Base-by-base conservation (phyloP, 306 rosid species). In the Boehmeria nivea region DNA sequence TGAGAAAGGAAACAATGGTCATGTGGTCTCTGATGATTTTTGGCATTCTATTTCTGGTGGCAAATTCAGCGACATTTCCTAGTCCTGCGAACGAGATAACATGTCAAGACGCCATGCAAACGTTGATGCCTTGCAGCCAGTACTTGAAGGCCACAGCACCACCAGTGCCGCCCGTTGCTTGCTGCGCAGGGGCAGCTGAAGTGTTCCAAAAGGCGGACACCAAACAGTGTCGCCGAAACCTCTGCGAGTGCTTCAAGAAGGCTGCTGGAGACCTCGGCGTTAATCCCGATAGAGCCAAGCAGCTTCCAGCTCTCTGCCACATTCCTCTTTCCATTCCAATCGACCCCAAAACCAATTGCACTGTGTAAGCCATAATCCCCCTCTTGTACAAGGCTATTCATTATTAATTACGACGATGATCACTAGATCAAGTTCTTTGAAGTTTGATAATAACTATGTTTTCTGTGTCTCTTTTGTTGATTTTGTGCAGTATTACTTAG, bases 301-400 rank as follows among this genome's bases (percentile, higher is more conserved):
- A 22, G 6, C 23, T 70, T 12, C 64, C 67, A 14, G 11, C 44
- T 1, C 6, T n/a, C 1, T 76, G 77, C 70, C 13, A 62, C 0
- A 20, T 71, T 40, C 3, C 24, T n/a, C 15, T 40, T 20, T 24
- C 52, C 7, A 18, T 76, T 8, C 73, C 77, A 18, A 50, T 71
- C 3, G 77, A 66, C 34, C 81, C 77, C 15, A 13, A 33, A 0
- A 22, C 57, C 1, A 40, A 76, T 23, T 71, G 77, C 22, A 44
- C 2, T 66, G 12, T 1, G 81, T 75, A 61, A 34, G 13, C 40
- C 55, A 22, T 38, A 51, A n/a, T n/a, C n/a, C n/a, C n/a, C n/a
- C n/a, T n/a, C 44, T 25, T n/a, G n/a, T n/a, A n/a, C n/a, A n/a
- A n/a, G n/a, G n/a, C n/a, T n/a, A n/a, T n/a, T n/a, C n/a, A n/a